A percentile compares a stretch with the other conserved stretches of the same genome.
These are phyloP conservation scores for Trichoderma sp. DNA, from an alignment of 2,329 filamentous ascomycete genomes.

Conservation along the genomic window DNA sequence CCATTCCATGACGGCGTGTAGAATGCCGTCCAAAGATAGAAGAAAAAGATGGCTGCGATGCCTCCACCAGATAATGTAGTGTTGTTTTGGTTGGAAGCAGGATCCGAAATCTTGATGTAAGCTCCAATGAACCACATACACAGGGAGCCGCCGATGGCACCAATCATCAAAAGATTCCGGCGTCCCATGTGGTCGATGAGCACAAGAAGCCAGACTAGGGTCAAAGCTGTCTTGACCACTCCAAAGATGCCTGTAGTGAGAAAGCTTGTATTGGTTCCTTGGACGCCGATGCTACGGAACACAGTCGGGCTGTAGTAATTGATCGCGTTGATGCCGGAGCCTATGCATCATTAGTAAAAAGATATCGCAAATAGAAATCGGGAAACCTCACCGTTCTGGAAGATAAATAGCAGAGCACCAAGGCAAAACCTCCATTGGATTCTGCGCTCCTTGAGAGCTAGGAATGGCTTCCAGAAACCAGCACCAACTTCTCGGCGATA, in stretches of 20 bases:
- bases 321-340: conserved; percentile 17
- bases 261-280: conserved; percentile 12
- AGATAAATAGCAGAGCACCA: conserved; percentile 10
- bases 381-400: conserved; percentile 9
- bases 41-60: conserved; percentile 16
- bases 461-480: conserved; percentile 17
- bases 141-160: conserved; percentile 7
- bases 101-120: conserved; percentile 9
- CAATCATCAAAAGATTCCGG: conserved; percentile 14
- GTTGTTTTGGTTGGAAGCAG: background rate
- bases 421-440: conserved; percentile 8
- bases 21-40: conserved; percentile 13
- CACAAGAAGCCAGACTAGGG: conserved; percentile 6
- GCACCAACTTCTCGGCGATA: conserved; percentile 10
- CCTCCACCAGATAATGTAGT: background rate
- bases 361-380: too few species aligned
- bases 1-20: conserved; percentile 16
- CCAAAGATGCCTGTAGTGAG: conserved; percentile 14
- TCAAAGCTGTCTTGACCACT: conserved; percentile 5
- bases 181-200: conserved; percentile 15
- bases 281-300: conserved; percentile 9
- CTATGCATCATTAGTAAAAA: background rate
- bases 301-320: conserved; percentile 19
- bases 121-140: conserved; percentile 19
- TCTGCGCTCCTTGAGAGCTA: conserved; percentile 9